Percentiles rank a stretch among this genome's conserved stretches.
Evolutionary conservation across 2,329 filamentous ascomycete species (phyloP).

Genomic region (Xylaria multiplex): DNA sequence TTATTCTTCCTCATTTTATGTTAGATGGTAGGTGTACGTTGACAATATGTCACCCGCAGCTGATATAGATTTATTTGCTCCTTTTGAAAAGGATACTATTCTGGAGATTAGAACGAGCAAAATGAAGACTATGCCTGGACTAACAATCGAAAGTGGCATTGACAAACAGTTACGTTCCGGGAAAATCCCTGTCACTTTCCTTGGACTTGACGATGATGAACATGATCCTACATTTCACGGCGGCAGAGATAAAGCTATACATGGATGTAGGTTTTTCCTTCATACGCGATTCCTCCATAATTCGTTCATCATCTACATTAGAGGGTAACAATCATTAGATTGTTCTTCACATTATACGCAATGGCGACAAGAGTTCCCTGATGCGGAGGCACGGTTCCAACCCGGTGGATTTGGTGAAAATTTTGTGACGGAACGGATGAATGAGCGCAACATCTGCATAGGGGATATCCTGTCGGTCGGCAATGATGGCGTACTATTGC

Average conservation of each 20-base stretch:
- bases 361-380: constrained; percentile 65
- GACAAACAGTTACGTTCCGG: constrained; percentile 60
- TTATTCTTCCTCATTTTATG: not conserved
- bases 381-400: constrained; percentile 60
- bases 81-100: constrained; percentile 60
- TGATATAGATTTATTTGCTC: constrained; percentile 47
- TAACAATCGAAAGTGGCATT: constrained; percentile 65
- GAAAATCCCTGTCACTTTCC: constrained; percentile 56
- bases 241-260: constrained; percentile 70
- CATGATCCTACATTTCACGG: constrained; percentile 71
- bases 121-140: constrained; percentile 64
- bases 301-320: not conserved
- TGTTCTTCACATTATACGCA: constrained; percentile 67
- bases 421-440: constrained; percentile 66
- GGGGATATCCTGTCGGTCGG: constrained; percentile 64
- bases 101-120: constrained; percentile 66
- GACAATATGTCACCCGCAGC: constrained; percentile 42
- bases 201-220: constrained; percentile 68
- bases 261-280: constrained; percentile 58
- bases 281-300: not conserved
- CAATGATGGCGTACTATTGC: constrained; percentile 60
- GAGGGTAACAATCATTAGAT: constrained; percentile 54
- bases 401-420: constrained; percentile 74
- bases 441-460: constrained; percentile 73
- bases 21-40: not conserved